Percentiles rank a stretch among this genome's conserved stretches.
Conservation (phyloP, 371 early-diverging fungal species). For the Entomophthora muscae region DNA sequence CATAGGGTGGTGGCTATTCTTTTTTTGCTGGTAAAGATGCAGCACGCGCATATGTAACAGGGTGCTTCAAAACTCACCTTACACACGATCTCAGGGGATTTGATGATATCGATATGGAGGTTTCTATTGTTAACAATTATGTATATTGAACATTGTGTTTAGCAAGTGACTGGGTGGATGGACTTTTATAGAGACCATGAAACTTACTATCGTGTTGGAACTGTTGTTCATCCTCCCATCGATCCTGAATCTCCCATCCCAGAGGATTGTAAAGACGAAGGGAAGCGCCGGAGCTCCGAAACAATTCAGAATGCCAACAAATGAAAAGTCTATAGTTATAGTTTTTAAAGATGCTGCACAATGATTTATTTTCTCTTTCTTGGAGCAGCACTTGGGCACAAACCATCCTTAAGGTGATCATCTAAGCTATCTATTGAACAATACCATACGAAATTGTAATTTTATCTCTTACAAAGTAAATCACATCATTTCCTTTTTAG, state of each 20-base stretch:
- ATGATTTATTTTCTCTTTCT: too few relatives aligned
- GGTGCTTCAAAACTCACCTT: conserved; percentile 79
- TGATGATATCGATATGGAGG: conserved; percentile 42
- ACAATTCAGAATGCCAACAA: background rate
- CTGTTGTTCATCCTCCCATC: conserved; percentile 58
- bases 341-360: too few relatives aligned
- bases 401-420: too few relatives aligned
- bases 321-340: background rate
- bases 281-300: background rate
- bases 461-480: too few relatives aligned
- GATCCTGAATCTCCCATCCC: conserved; percentile 67
- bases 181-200: conserved; percentile 70
- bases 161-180: conserved; percentile 70
- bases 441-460: too few relatives aligned
- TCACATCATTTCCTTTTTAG: too few relatives aligned
- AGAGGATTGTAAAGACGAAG: conserved; percentile 27
- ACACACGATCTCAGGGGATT: conserved; percentile 87
- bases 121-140: conserved; percentile 13
- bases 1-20: conserved; percentile 54
- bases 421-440: too few relatives aligned
- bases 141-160: conserved; percentile 6
- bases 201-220: conserved; percentile 72
- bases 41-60: conserved; percentile 83
- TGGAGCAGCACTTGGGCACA: too few relatives aligned
- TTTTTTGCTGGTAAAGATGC: conserved; percentile 90